Evolutionary conservation across 2,329 filamentous ascomycete species (phyloP).

Genomic region (Nemania diffusa): DNA sequence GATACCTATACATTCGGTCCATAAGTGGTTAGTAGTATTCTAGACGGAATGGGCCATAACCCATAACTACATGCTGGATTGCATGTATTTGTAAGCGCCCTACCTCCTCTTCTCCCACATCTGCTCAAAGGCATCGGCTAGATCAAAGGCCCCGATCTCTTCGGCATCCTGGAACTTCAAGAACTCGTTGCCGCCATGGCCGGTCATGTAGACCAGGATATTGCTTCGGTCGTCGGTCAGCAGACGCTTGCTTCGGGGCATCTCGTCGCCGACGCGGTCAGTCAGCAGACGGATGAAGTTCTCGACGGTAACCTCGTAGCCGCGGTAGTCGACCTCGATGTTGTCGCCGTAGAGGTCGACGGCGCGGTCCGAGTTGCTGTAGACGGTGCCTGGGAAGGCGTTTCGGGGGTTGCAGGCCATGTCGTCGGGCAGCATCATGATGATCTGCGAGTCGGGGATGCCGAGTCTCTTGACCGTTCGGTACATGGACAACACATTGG

Average conservation of each 20-base stretch:
- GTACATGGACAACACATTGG: constrained; percentile 97
- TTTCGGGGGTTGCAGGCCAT: constrained; percentile 99
- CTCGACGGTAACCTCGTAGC: constrained; percentile 98
- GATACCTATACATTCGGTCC: constrained; percentile 68
- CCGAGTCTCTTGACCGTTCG: constrained; percentile 97
- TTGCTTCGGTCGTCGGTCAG: constrained; percentile 96
- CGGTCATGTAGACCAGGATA: constrained; percentile 99
- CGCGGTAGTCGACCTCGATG: constrained; percentile 97
- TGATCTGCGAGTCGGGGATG: constrained; percentile 98
- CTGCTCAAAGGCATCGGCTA: constrained; percentile 97
- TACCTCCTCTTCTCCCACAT: constrained; percentile 99
- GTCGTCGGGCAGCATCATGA: constrained; percentile 99
- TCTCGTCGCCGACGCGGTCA: constrained; percentile 92
- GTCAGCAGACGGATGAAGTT: constrained; percentile 97
- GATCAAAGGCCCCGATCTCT: constrained; percentile 94
- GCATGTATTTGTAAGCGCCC: constrained; percentile 38
- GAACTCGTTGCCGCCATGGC: constrained; percentile 97
- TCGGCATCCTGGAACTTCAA: constrained; percentile 98
- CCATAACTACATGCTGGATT: neutral
- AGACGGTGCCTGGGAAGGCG: constrained; percentile 96
- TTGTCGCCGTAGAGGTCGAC: constrained; percentile 98
- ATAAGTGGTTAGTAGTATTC: constrained; percentile 7
- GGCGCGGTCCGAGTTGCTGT: constrained; percentile 96
- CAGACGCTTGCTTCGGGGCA: constrained; percentile 92
- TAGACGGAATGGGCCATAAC: too few species aligned